These are phyloP conservation scores for Diaporthe citriasiana DNA, from an alignment of 2,329 filamentous ascomycete genomes.

Conservation along the genomic window DNA sequence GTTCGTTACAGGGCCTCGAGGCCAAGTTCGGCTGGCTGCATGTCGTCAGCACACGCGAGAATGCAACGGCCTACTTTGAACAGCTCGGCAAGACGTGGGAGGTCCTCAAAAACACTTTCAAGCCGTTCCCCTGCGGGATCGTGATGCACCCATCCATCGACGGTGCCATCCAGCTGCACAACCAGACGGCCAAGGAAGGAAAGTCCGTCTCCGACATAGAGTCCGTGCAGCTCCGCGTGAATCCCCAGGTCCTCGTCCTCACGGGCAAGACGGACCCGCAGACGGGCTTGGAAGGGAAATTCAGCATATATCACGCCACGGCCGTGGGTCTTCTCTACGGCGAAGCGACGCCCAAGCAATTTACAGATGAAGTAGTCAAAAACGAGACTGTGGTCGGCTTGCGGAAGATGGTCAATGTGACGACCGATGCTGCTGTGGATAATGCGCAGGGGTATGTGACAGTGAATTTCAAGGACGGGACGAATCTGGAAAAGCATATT, in stretches of 20 bases:
- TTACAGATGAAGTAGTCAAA: constrained; percentile 62
- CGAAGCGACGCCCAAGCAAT: constrained; percentile 65
- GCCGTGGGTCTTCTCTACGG: constrained; percentile 65
- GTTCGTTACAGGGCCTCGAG: constrained; percentile 61
- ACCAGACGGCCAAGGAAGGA: constrained; percentile 51
- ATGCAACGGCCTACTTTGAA: constrained; percentile 36
- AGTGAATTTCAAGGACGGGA: constrained; percentile 34
- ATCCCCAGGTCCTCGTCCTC: constrained; percentile 66
- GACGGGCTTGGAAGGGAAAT: constrained; percentile 64
- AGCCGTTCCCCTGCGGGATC: constrained; percentile 70
- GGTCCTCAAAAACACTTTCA: constrained; percentile 67
- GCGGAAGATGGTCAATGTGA: constrained; percentile 61
- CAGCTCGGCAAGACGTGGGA: constrained; percentile 58
- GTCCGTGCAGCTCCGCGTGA: constrained; percentile 59
- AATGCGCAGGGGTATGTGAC: constrained; percentile 54
- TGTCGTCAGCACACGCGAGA: constrained; percentile 58
- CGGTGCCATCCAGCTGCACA: constrained; percentile 60
- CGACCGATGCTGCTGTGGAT: constrained; percentile 54
- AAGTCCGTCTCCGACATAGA: constrained; percentile 52
- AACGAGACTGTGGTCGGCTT: constrained; percentile 56
- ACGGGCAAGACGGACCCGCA: constrained; percentile 64
- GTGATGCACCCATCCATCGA: constrained; percentile 70
- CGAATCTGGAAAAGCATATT: constrained; percentile 33
- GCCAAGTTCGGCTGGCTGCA: constrained; percentile 68
- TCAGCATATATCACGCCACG: constrained; percentile 68